These are phyloP conservation scores for Xanthoconium separans DNA, from an alignment of 1,284 basidiomycete species.

Conservation along the genomic window DNA sequence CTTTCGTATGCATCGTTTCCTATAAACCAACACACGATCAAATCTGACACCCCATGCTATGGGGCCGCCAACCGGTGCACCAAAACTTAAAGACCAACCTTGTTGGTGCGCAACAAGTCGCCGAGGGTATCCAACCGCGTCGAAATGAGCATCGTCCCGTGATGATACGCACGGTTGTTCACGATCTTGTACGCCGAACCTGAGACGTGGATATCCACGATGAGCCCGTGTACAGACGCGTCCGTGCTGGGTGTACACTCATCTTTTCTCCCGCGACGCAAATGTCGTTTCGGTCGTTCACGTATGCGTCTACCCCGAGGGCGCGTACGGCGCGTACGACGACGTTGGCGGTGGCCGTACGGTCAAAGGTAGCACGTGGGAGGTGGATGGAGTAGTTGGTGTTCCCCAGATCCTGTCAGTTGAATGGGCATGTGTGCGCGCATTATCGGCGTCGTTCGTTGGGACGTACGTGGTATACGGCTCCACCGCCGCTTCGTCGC, in stretches of 20 bases:
- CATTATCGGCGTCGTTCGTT: neutral
- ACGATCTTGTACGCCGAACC: conserved; percentile 98
- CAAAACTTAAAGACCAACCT: conserved; percentile 33
- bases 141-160: conserved; percentile 98
- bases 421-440: neutral
- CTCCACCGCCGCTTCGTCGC: conserved; percentile 92
- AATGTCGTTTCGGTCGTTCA: conserved; percentile 93
- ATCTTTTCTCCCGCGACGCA: conserved; percentile 86
- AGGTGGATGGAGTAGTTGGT: conserved; percentile 97
- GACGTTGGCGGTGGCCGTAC: conserved; percentile 77
- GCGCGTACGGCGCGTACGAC: conserved; percentile 78
- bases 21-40: conserved; percentile 27
- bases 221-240: neutral
- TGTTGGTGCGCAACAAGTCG: conserved; percentile 67
- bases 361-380: conserved; percentile 78
- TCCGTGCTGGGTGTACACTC: conserved; percentile 37
- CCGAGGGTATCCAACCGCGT: conserved; percentile 73
- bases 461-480: conserved; percentile 88
- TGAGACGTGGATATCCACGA: conserved; percentile 66
- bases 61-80: neutral
- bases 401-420: conserved; percentile 88
- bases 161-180: conserved; percentile 90
- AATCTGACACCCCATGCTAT: neutral
- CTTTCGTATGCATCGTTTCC: conserved; percentile 80
- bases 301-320: conserved; percentile 68